These are phyloP conservation scores for Pseudozyma sp. DNA, from an alignment of 1,284 basidiomycete genomes.

Conservation along the genomic window DNA sequence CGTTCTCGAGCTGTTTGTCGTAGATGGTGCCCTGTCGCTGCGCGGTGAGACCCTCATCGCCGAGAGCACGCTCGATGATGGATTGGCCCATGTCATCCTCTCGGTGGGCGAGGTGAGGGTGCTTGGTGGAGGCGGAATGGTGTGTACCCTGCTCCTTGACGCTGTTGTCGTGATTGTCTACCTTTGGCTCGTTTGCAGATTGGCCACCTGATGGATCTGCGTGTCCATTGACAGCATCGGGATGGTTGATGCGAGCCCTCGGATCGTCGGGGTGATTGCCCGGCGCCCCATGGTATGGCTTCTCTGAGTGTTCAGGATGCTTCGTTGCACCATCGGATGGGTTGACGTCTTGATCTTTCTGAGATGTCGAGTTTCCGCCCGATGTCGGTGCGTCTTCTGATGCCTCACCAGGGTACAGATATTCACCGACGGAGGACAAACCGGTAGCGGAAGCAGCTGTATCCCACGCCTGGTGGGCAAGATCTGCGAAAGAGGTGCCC, in stretches of 20 bases:
- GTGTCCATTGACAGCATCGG: slow-evolving; percentile 26
- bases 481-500: slow-evolving; percentile 52
- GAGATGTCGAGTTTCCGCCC: not conserved
- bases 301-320: not conserved
- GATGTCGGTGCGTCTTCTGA: slow-evolving; percentile 1
- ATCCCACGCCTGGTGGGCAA: slow-evolving; percentile 53
- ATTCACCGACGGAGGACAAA: slow-evolving; percentile 17
- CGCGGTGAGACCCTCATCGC: slow-evolving; percentile 38
- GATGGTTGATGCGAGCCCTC: slow-evolving; percentile 43
- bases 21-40: slow-evolving; percentile 39
- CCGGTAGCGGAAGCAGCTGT: slow-evolving; percentile 32
- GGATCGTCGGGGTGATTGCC: slow-evolving; percentile 54
- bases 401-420: not conserved
- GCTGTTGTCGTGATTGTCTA: not conserved
- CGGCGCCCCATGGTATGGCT: slow-evolving; percentile 33
- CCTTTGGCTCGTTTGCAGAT: not conserved
- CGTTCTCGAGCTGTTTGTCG: slow-evolving; percentile 41
- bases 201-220: not conserved
- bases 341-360: not conserved
- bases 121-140: slow-evolving; percentile 3
- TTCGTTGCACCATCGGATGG: not conserved
- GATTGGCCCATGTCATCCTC: slow-evolving; percentile 43
- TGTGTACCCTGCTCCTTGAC: not conserved
- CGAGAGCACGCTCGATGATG: slow-evolving; percentile 46
- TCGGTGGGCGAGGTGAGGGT: slow-evolving; percentile 1